These are phyloP conservation scores for Metschnikowia dekortorum DNA, from an alignment of 805 yeast species.

Conservation along the genomic window DNA sequence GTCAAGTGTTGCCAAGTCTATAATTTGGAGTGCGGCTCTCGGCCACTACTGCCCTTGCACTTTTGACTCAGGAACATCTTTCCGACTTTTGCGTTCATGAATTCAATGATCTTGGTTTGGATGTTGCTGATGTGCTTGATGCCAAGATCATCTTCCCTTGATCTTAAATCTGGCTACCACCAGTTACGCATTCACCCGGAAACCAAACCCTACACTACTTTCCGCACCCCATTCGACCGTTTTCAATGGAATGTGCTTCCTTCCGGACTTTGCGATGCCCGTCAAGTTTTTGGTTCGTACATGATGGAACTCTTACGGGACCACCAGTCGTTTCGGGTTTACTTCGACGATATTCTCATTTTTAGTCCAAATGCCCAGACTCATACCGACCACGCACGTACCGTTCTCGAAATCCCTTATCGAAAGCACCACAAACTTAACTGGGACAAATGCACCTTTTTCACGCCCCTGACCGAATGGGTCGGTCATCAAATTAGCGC, in stretches of 20 bases:
- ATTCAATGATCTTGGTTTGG: no score
- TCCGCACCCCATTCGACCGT: background rate
- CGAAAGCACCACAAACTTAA: background rate
- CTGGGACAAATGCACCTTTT: background rate
- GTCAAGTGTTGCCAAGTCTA: no score
- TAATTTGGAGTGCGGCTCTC: no score
- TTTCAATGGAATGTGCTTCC: background rate
- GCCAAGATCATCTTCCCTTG: background rate
- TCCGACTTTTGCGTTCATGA: no score
- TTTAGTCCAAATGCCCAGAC: background rate
- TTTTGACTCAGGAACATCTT: no score
- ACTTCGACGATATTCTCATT: background rate
- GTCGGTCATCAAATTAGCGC: background rate
- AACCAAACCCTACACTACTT: background rate
- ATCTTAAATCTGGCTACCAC: background rate
- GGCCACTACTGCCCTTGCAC: no score
- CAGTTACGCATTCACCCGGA: background rate
- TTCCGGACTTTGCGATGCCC: background rate
- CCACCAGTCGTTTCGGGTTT: background rate
- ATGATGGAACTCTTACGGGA: background rate
- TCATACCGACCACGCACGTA: background rate
- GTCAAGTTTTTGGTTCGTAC: background rate
- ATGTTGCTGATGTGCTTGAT: no score
- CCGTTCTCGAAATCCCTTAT: background rate
- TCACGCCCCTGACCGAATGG: background rate